Base-by-base conservation (phyloP, 768 basidiomycete species). In the Panaeolus papilionaceus region DNA sequence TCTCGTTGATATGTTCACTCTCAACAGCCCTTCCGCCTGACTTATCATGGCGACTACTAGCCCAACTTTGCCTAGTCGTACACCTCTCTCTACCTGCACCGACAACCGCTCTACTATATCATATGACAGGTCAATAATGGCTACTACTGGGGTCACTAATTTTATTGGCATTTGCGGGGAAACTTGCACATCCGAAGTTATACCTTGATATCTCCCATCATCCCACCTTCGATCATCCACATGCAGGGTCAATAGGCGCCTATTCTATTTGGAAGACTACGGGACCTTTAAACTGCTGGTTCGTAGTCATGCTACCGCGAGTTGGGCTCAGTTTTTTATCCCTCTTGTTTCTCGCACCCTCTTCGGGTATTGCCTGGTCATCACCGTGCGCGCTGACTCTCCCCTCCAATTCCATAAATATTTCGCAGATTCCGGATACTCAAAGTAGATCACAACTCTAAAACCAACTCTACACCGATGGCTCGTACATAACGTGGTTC, bases 211-310 rank as follows among this genome's bases (percentile, higher is more conserved):
- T 58, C 9, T 28, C 28, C 47, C 20, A 9, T 49, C 54, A 58
- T n/a, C n/a, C 14, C 33, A 58, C 26, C 54, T 10, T 5, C 14
- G 14, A 26, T 58, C 54, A 16, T 16, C 12, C 20, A 33, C 26
- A 28, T 58, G 54, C 54, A 58, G 54, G 54, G 54, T 16, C 54
- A 16, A 58, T 58, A 58, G 54, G 54, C 54, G 54, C 54, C 54
- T 58, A 58, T 58, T 58, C 54, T 58, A 49, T 23, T 3, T 58
- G 54, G 54, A 58, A 28, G 28, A 33, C 54, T 16, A 58, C 54
- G 26, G 54, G 28, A 12, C 6, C 6, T 14, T 33, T 33, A 18
- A 18, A 26, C 20, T 23, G 20, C 47, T 26, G 20, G 47, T 9
- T 26, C 26, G 26, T 51, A 26, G 47, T 51, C 20, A 26, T 51